Percentiles rank a stretch among this genome's conserved stretches.
These are phyloP conservation scores for Starmerella stellata DNA, from an alignment of 805 yeast genomes.

Conservation along the genomic window DNA sequence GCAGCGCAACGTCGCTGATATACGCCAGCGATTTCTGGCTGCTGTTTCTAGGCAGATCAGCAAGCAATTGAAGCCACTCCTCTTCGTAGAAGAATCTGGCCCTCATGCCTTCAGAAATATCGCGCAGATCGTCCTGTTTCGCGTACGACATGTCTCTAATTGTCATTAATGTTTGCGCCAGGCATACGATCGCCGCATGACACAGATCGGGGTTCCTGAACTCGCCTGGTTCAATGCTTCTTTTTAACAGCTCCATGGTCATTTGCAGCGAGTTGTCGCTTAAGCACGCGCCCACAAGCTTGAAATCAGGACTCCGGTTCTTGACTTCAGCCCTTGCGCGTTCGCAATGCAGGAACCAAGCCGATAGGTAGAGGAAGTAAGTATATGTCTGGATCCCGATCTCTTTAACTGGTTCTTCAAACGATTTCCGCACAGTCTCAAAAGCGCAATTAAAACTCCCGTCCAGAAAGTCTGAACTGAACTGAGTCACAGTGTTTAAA, in stretches of 20 bases:
- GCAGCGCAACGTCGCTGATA: constrained; percentile 41
- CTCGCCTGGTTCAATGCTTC: constrained; percentile 21
- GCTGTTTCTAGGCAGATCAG: constrained; percentile 45
- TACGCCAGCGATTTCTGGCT: constrained; percentile 44
- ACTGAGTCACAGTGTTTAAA: constrained; percentile 24
- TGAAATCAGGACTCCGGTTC: constrained; percentile 20
- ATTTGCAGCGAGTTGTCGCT: constrained; percentile 44
- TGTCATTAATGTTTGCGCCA: constrained; percentile 40
- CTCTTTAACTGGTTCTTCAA: constrained; percentile 26
- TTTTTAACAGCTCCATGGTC: constrained; percentile 29
- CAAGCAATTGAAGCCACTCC: constrained; percentile 36
- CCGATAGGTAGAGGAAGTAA: constrained; percentile 39
- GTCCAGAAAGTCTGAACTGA: constrained; percentile 45
- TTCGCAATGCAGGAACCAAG: constrained; percentile 66
- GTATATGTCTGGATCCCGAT: constrained; percentile 18
- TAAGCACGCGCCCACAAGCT: constrained; percentile 29
- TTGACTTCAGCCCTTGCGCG: constrained; percentile 22
- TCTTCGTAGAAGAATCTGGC: constrained; percentile 56
- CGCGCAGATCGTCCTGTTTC: constrained; percentile 30
- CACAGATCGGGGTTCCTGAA: constrained; percentile 36
- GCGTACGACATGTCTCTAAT: constrained; percentile 28
- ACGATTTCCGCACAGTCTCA: constrained; percentile 31
- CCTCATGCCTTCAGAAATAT: constrained; percentile 40
- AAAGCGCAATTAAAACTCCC: constrained; percentile 59
- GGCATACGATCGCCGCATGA: constrained; percentile 52